Base-by-base conservation (phyloP, 2,329 filamentous ascomycete species). In the Diplodia corticola region DNA sequence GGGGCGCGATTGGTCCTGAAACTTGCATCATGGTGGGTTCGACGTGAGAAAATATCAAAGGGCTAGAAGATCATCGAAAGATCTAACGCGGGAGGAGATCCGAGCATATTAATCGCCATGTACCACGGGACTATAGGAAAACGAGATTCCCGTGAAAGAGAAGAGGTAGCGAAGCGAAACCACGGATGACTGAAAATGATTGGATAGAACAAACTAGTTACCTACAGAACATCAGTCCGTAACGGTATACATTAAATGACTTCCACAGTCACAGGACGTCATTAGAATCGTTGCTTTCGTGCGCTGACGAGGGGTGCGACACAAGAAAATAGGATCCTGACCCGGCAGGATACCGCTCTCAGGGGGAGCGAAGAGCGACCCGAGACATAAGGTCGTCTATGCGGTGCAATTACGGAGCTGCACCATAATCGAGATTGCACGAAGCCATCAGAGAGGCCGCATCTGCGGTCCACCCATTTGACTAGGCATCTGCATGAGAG, bases 181-280 rank as follows among this genome's bases (percentile, higher is more conserved):
- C 55, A 59, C 24, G 20, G n/a, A 24, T 13, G 24, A 20, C 57
- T 49, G 44, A 49, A 61, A 49, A 13, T 61, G 57, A 61, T 61
- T 35, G 28, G 48, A 61, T 61, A 64, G 49, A 55, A 55, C 50
- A 64, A 55, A n/a, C 63, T 64, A 64, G 63, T 48, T 64, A 48
- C 63, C 35, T 64, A 64, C 57, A 46, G 44, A 61, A 61, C 37
- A 49, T 61, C 28, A 24, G 40, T 61, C 57, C 28, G 57, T 46
- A 61, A n/a, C 44, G 44, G 57, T 13, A 35, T 61, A 48, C 57
- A 46, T 59, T 40, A 46, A 40, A 46, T 61, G 57, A 61, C 57
- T 61, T n/a, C 26, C 50, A 28, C 24, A 49, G 57, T 24, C 57
- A 61, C 57, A 48, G 57, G 24, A 30, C 24, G 57, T n/a, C 57